Evolutionary conservation across 2,329 filamentous ascomycete species (phyloP).

Genomic region (Plenodomus biglobosus): DNA sequence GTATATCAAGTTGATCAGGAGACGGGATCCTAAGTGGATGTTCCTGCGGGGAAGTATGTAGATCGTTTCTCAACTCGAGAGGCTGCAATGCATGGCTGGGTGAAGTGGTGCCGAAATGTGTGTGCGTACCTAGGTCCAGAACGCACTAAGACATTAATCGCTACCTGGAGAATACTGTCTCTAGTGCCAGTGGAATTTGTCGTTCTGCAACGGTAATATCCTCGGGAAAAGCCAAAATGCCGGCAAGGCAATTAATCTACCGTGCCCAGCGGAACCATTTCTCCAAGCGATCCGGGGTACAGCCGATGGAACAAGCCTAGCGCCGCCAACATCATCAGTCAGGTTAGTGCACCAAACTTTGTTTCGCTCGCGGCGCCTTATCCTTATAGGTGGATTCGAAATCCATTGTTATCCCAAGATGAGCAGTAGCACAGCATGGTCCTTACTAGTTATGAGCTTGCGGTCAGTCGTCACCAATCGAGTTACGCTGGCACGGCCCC

Average conservation of each 20-base stretch:
- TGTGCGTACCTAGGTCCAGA: background rate
- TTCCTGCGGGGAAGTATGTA: background rate
- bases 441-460: background rate
- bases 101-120: background rate
- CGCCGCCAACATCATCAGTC: background rate
- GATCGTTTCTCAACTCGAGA: background rate
- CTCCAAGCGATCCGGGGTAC: background rate
- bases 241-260: background rate
- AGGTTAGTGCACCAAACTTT: background rate
- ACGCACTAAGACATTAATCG: too few relatives aligned
- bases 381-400: background rate
- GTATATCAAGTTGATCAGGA: background rate
- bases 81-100: background rate
- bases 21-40: background rate
- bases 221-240: background rate
- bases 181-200: too few relatives aligned
- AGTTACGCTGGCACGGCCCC: background rate
- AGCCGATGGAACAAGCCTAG: background rate
- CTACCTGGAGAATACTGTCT: too few relatives aligned
- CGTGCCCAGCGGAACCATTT: background rate
- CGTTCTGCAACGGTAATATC: background rate
- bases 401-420: background rate
- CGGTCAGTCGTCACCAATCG: background rate
- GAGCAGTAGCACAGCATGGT: background rate
- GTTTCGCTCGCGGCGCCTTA: background rate